These are phyloP conservation scores for Salvia sclarea DNA, from an alignment of 305 asterid genomes.

Conservation along the genomic window DNA sequence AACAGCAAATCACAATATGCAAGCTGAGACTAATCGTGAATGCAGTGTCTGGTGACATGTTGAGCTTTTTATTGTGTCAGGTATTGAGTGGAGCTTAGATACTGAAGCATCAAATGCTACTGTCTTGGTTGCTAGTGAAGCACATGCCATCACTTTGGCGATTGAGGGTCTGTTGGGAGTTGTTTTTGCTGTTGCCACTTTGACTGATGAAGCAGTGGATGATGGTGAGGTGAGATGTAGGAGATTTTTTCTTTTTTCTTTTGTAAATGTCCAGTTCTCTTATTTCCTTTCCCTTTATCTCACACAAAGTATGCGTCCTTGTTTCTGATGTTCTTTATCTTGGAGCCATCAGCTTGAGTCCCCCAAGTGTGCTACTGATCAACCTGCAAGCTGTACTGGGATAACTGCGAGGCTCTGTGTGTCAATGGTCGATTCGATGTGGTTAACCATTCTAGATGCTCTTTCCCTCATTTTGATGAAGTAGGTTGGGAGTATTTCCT, in stretches of 20 bases:
- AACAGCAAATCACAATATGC: conserved; percentile 12
- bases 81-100: conserved; percentile 98
- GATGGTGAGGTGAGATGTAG: conserved; percentile 77
- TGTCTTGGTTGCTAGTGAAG: conserved; percentile 98
- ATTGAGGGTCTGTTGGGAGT: conserved; percentile 95
- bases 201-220: conserved; percentile 96
- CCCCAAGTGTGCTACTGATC: conserved; percentile 78
- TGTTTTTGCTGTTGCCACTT: conserved; percentile 91
- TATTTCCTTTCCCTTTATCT: conserved; percentile 18
- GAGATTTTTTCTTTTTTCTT: background rate
- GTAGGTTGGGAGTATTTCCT: conserved; percentile 51
- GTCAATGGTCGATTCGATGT: conserved; percentile 88
- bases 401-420: conserved; percentile 73
- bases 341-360: conserved; percentile 78
- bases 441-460: conserved; percentile 94
- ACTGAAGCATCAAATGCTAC: conserved; percentile 94
- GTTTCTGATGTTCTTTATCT: conserved; percentile 40
- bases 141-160: conserved; percentile 94
- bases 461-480: conserved; percentile 83
- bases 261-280: background rate
- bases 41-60: conserved; percentile 23
- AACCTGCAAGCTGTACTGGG: conserved; percentile 63
- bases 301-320: conserved; percentile 25
- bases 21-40: conserved; percentile 14
- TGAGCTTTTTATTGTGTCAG: conserved; percentile 45